Conservation (phyloP, 1,284 basidiomycete species). For the Ustilago crameri region DNA sequence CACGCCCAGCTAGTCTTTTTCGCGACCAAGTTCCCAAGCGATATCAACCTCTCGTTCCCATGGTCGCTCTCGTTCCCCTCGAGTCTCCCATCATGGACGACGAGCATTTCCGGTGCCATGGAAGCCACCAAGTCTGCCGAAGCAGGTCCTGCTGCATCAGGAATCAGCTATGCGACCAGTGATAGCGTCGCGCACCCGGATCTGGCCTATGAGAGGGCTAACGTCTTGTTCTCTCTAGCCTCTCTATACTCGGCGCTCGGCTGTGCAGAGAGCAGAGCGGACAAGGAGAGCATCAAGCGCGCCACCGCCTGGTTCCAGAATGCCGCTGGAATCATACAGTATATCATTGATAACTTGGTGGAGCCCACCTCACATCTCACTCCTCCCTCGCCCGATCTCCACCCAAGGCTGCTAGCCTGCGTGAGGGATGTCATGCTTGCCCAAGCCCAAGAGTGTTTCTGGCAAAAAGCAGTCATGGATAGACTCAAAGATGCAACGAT, state of each 20-base stretch:
- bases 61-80: constrained; percentile 58
- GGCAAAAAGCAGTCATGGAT: constrained; percentile 88
- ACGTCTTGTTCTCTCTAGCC: constrained; percentile 53
- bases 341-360: constrained; percentile 47
- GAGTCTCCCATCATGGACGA: constrained; percentile 47
- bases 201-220: constrained; percentile 56
- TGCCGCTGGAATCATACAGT: constrained; percentile 54
- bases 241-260: constrained; percentile 55
- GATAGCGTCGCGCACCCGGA: constrained; percentile 53
- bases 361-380: constrained; percentile 26
- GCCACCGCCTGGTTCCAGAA: constrained; percentile 59
- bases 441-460: constrained; percentile 95
- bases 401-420: constrained; percentile 74
- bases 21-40: constrained; percentile 77
- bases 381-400: constrained; percentile 54
- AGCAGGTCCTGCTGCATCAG: constrained; percentile 25
- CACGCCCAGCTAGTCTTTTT: constrained; percentile 86
- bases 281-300: constrained; percentile 62
- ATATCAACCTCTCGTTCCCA: constrained; percentile 67
- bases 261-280: constrained; percentile 46
- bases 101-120: constrained; percentile 36
- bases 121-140: constrained; percentile 43
- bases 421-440: constrained; percentile 85
- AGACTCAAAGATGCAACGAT: constrained; percentile 85
- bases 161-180: constrained; percentile 36